Conservation (phyloP, 1,284 basidiomycete species). For the Moesziomyces aphidis region DNA sequence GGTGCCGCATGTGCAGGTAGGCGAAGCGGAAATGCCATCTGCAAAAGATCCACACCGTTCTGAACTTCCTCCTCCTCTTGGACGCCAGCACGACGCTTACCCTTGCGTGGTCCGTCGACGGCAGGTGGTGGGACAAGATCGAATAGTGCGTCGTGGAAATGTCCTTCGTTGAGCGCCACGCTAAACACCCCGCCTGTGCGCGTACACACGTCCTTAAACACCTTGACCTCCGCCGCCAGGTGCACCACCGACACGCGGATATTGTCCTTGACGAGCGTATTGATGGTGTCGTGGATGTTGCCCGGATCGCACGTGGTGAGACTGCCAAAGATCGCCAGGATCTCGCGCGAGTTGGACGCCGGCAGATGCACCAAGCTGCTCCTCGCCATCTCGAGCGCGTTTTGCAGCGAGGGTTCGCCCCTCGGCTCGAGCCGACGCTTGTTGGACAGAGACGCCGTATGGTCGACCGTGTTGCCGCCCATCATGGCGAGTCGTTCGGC, state of each 20-base stretch:
- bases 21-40: constrained; percentile 88
- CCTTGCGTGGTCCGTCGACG: constrained; percentile 35
- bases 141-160: constrained; percentile 93
- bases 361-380: constrained; percentile 77
- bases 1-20: constrained; percentile 56
- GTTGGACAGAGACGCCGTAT: constrained; percentile 84
- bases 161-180: constrained; percentile 95
- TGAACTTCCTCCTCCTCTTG: constrained; percentile 23
- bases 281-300: constrained; percentile 92
- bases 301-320: constrained; percentile 96
- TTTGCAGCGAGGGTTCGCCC: constrained; percentile 95
- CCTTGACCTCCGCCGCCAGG: constrained; percentile 93
- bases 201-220: constrained; percentile 81
- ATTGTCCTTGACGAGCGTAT: constrained; percentile 78
- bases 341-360: constrained; percentile 92
- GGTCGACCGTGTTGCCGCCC: constrained; percentile 93
- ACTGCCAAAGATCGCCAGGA: constrained; percentile 91
- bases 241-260: constrained; percentile 93
- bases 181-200: constrained; percentile 70
- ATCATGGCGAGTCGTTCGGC: constrained; percentile 71
- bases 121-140: constrained; percentile 86
- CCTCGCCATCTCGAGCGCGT: constrained; percentile 88
- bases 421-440: constrained; percentile 87
- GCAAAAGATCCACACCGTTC: constrained; percentile 78
- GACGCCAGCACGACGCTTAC: constrained; percentile 5